A percentile compares a stretch with the other conserved stretches of the same genome.
Evolutionary conservation across 2,329 filamentous ascomycete genomes (phyloP).

Genomic region (Fusarium avenaceum): DNA sequence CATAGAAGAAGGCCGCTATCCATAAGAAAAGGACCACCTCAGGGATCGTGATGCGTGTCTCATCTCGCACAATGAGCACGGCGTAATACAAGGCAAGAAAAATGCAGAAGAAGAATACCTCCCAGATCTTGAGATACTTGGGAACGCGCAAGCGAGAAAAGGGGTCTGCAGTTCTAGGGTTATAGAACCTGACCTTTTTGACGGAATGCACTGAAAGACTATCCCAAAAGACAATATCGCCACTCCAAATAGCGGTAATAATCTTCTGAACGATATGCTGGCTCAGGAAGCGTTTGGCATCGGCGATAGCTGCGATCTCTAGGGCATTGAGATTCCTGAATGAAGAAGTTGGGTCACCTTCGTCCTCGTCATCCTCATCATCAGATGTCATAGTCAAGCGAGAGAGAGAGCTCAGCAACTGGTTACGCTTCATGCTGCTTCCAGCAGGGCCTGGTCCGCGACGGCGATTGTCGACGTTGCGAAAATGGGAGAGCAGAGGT

Average conservation of each 20-base stretch:
- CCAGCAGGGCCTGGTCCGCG: constrained; percentile 50
- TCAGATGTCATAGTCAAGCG: constrained; percentile 61
- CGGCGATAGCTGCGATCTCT: constrained; percentile 84
- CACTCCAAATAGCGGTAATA: constrained; percentile 86
- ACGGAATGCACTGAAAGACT: constrained; percentile 77
- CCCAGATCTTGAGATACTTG: constrained; percentile 86
- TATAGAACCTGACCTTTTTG: constrained; percentile 84
- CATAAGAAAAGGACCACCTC: constrained; percentile 86
- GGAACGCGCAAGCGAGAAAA: constrained; percentile 84
- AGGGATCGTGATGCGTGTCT: constrained; percentile 72
- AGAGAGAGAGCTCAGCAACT: constrained; percentile 68
- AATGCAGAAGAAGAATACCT: constrained; percentile 82
- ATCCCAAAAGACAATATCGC: constrained; percentile 90
- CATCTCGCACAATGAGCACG: constrained; percentile 82
- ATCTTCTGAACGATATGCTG: constrained; percentile 86
- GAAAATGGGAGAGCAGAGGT: constrained; percentile 59
- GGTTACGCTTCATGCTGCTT: constrained; percentile 60
- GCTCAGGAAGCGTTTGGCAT: constrained; percentile 86
- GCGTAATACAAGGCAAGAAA: constrained; percentile 87
- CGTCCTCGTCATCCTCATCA: constrained; percentile 57
- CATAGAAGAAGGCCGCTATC: constrained; percentile 89
- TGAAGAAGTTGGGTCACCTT: constrained; percentile 74
- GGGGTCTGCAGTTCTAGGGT: constrained; percentile 74
- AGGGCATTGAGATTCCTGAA: constrained; percentile 88
- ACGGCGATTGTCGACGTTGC: constrained; percentile 45